Evolutionary conservation across 768 basidiomycete species (phyloP).

Genomic region (Agrocybe praecox): DNA sequence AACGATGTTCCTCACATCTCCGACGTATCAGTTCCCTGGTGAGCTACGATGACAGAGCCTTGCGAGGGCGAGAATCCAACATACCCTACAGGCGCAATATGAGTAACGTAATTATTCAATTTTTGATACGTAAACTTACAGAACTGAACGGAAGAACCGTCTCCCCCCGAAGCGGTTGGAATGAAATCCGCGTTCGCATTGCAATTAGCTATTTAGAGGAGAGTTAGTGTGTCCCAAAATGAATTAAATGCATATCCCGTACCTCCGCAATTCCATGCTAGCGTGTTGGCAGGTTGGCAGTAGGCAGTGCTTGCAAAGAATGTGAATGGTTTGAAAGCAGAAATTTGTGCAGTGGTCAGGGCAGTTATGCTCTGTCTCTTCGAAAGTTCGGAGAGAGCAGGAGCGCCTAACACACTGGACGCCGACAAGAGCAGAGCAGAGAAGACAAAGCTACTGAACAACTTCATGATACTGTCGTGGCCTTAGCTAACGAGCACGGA

Average conservation of each 20-base stretch:
- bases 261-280: slow-evolving; percentile 55
- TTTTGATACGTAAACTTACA: slow-evolving; percentile 31
- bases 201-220: slow-evolving; percentile 32
- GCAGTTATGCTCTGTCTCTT: slow-evolving; percentile 23
- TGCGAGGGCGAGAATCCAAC: slow-evolving; percentile 34
- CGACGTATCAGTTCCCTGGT: slow-evolving; percentile 42
- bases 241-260: slow-evolving; percentile 4
- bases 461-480: neutral
- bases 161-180: slow-evolving; percentile 45
- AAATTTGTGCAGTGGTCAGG: slow-evolving; percentile 42
- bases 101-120: neutral
- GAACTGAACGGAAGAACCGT: slow-evolving; percentile 37
- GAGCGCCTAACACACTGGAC: slow-evolving; percentile 7
- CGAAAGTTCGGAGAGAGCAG: slow-evolving; percentile 10
- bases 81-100: slow-evolving; percentile 16
- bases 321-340: slow-evolving; percentile 46
- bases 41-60: slow-evolving; percentile 40
- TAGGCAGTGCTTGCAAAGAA: slow-evolving; percentile 54
- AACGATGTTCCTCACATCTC: slow-evolving; percentile 28
- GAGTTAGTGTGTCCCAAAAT: neutral
- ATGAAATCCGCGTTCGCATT: slow-evolving; percentile 42
- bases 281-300: slow-evolving; percentile 42
- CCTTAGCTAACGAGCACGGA: neutral
- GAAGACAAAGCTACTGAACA: slow-evolving; percentile 8
- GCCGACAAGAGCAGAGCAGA: slow-evolving; percentile 8